Evolutionary conservation across 2,329 filamentous ascomycete genomes (phyloP), one percentile per base, ranked within the genome.

Genomic region (Paraphoma chrysanthemicola): DNA sequence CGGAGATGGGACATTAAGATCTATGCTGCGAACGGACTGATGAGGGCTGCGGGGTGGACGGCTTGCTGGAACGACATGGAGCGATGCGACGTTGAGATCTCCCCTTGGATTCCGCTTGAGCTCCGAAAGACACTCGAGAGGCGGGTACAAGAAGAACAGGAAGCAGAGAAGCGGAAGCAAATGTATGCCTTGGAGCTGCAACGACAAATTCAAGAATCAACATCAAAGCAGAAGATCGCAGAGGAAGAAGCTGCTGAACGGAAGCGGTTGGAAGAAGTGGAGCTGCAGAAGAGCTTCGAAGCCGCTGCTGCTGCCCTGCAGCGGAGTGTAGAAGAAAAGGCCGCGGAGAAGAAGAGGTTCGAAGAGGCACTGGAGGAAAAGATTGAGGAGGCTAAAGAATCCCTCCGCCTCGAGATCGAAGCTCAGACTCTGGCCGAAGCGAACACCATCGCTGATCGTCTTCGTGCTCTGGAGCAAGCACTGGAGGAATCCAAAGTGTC

Each of bases 11-110:
- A 88, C 30, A 84, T 98, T 74, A 95, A 93, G 71, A 89, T 98
- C 1, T 99, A 94, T 70, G 95, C 95, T 0, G 94, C 93, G 50
- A 99, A 98, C 75, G 95, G 95, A 0, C 80, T 98, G 46, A 96
- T 99, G 92, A 87, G 88, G 56, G 89, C 92, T 5, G 92, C 92
- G 0, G 94, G 95, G 0, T 99, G 95, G 95, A 86, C 87, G 4
- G 93, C 93, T 2, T 94, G 92, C 56, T 99, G 94, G 94, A 90
- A 87, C 66, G 94, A 98, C 77, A 99, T 99, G 95, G 95, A 99
- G 78, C 86, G 94, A n/a, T 92, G 98, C 0, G 95, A 99, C 71
- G 91, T 96, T 1, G 94, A 98, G 76, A 86, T 99, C 50, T 87
- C 91, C 67, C 90, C 95, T 3, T 85, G 89, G 69, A 83, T 93